These are phyloP conservation scores for Tolypocladium nubicola DNA, from an alignment of 2,329 filamentous ascomycete species.

Conservation along the genomic window DNA sequence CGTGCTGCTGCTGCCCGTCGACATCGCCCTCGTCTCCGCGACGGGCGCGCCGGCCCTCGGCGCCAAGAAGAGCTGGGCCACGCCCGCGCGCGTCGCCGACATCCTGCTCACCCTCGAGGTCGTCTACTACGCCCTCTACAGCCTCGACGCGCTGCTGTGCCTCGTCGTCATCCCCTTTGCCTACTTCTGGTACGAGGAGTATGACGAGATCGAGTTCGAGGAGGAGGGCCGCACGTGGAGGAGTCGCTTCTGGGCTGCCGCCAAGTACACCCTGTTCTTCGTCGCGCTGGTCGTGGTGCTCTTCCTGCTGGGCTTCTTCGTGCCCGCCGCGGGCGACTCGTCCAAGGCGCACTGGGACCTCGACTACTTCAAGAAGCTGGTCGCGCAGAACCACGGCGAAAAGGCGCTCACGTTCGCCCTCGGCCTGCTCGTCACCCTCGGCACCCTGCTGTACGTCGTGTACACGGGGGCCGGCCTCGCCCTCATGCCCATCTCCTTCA, in stretches of 20 bases:
- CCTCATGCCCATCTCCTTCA: conserved; percentile 77
- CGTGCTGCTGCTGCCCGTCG: conserved; percentile 83
- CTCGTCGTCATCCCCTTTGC: conserved; percentile 85
- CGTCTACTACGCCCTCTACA: conserved; percentile 90
- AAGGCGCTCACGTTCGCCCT: conserved; percentile 84
- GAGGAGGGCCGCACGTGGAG: conserved; percentile 65
- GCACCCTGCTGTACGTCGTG: conserved; percentile 73
- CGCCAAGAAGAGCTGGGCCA: conserved; percentile 90
- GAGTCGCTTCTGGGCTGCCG: conserved; percentile 67
- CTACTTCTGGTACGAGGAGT: conserved; percentile 98
- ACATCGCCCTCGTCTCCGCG: conserved; percentile 87
- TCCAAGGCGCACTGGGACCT: conserved; percentile 63
- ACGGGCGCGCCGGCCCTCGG: conserved; percentile 69
- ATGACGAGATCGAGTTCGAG: conserved; percentile 81
- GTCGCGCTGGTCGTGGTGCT: conserved; percentile 68
- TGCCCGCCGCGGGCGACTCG: conserved; percentile 64
- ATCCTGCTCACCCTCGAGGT: conserved; percentile 75
- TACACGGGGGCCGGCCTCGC: conserved; percentile 88
- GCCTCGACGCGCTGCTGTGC: conserved; percentile 81
- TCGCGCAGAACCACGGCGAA: conserved; percentile 75
- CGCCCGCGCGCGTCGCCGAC: conserved; percentile 63
- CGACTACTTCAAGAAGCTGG: conserved; percentile 81
- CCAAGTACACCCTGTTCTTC: conserved; percentile 86
- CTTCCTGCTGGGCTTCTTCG: conserved; percentile 89
- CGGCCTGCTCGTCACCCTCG: conserved; percentile 78